Percentiles rank a stretch among this genome's conserved stretches.
These are phyloP conservation scores for Hyphopichia homilentoma DNA, from an alignment of 805 yeast species.

Conservation along the genomic window DNA sequence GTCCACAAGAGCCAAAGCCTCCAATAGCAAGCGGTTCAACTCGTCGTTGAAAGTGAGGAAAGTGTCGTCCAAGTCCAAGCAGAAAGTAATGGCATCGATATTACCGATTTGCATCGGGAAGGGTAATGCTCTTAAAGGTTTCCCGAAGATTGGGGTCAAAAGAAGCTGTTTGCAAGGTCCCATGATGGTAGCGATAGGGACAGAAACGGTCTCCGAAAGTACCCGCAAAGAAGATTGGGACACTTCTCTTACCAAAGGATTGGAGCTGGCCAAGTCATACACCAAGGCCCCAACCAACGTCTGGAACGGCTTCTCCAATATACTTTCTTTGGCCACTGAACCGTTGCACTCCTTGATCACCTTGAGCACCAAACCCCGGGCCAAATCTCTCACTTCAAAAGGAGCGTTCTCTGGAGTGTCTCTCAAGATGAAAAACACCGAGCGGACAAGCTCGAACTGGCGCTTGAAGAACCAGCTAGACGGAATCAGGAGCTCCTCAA, in stretches of 20 bases:
- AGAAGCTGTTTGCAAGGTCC: conserved; percentile 79
- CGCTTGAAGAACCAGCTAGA: conserved; percentile 68
- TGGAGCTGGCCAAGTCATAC: conserved; percentile 88
- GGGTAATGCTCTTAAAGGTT: conserved; percentile 93
- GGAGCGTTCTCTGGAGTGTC: conserved; percentile 92
- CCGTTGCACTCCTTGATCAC: conserved; percentile 63
- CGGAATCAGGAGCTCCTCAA: conserved; percentile 66
- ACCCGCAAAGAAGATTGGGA: conserved; percentile 68
- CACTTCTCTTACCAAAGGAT: conserved; percentile 74
- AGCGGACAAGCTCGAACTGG: conserved; percentile 80
- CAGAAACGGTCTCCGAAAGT: conserved; percentile 65
- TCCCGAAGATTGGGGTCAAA: conserved; percentile 91
- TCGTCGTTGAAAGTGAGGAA: conserved; percentile 88
- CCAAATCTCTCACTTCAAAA: conserved; percentile 65
- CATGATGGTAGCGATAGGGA: conserved; percentile 71
- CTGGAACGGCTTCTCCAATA: conserved; percentile 69
- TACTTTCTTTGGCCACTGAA: conserved; percentile 57
- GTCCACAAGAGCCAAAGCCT: conserved; percentile 91
- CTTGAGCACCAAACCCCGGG: conserved; percentile 62
- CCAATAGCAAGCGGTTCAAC: conserved; percentile 75
- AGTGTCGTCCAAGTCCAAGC: conserved; percentile 74
- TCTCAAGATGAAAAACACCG: conserved; percentile 82
- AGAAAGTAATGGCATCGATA: conserved; percentile 93
- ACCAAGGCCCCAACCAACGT: conserved; percentile 85
- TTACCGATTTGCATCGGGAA: conserved; percentile 99